Evolutionary conservation across 2,329 filamentous ascomycete species (phyloP).

Genomic region (Verticillium isaacii): DNA sequence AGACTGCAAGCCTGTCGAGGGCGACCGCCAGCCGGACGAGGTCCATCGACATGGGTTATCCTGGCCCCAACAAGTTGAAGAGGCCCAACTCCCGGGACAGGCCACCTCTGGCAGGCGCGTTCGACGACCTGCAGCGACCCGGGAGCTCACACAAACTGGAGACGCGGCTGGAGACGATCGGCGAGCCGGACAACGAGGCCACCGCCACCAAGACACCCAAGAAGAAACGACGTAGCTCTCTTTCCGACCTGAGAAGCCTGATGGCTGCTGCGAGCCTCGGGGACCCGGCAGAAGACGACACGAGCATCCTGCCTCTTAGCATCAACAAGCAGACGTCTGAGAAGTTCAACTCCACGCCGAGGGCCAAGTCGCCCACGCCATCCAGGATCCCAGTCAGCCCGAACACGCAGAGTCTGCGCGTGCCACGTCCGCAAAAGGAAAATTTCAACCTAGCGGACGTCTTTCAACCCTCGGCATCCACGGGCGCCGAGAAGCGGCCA

Average conservation of each 20-base stretch:
- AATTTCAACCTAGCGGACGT: conserved; percentile 23
- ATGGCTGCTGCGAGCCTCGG: conserved; percentile 57
- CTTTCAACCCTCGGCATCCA: conserved; percentile 5
- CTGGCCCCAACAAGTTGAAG: conserved; percentile 41
- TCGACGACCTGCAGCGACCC: conserved; percentile 54
- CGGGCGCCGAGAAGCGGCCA: conserved; percentile 1
- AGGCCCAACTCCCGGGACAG: conserved; percentile 55
- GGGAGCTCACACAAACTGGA: conserved; percentile 53
- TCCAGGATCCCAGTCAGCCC: conserved; percentile 52
- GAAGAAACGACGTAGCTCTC: conserved; percentile 84
- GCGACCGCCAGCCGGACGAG: conserved; percentile 60
- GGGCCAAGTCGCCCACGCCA: conserved; percentile 35
- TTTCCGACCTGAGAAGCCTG: conserved; percentile 76
- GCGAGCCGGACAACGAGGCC: conserved; percentile 46
- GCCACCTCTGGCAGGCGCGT: conserved; percentile 56
- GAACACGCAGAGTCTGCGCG: conserved; percentile 30
- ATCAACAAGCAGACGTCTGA: conserved; percentile 50
- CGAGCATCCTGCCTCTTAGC: conserved; percentile 41
- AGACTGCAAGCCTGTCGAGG: conserved; percentile 58
- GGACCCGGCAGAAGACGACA: conserved; percentile 30
- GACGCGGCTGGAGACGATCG: conserved; percentile 54
- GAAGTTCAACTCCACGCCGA: conserved; percentile 51
- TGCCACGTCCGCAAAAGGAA: conserved; percentile 43
- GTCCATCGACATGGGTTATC: conserved; percentile 62
- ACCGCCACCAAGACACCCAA: conserved; percentile 39